Base-by-base conservation (phyloP, 768 basidiomycete genomes). In the Hydnum rufescens region DNA sequence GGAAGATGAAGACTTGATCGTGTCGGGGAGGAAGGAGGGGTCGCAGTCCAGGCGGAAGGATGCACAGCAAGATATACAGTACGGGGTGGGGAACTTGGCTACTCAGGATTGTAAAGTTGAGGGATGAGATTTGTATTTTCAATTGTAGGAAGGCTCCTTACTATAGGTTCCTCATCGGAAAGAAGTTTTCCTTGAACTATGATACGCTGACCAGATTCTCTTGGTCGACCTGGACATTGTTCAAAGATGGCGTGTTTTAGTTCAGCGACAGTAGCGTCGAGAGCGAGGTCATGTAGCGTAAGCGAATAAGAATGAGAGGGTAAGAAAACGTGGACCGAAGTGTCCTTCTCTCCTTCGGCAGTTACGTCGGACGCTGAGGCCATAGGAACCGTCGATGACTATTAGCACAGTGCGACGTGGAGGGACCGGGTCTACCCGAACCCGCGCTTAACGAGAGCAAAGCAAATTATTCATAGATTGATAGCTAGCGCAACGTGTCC, bases 231-330 rank as follows among this genome's bases (percentile, higher is more conserved):
- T 31, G 49, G 25, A 32, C 49, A 50, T 26, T 50, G 49, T 16
- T 50, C 49, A 28, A 32, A 50, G 6, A 50, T 50, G 28, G 49
- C 49, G 26, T 32, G 49, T 28, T 50, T 50, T 16, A 50, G 49
- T 6, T 50, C 49, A 13, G 49, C 26, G 16, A 50, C 25, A 18
- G 49, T 50, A 16, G 49, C 49, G 8, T 32, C 18, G 16, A 31
- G 31, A 29, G 49, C 6, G 18, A 50, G 49, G 26, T 47, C 26
- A 26, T 6, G 6, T 6, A 50, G 6, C 8, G 49, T 31, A 16
- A 50, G 32, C 6, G 49, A 30, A 26, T 50, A 32, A 25, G 49
- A 50, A 31, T 50, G 49, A 25, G 49, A 50, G 16, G 49, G 29
- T 13, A 50, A 31, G 6, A 50, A 16, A 26, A 50, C 49, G 6